Evolutionary conservation across 345 rosid genomes (phyloP), one percentile per base, ranked within the genome.

Genomic region (Pistacia vera): DNA sequence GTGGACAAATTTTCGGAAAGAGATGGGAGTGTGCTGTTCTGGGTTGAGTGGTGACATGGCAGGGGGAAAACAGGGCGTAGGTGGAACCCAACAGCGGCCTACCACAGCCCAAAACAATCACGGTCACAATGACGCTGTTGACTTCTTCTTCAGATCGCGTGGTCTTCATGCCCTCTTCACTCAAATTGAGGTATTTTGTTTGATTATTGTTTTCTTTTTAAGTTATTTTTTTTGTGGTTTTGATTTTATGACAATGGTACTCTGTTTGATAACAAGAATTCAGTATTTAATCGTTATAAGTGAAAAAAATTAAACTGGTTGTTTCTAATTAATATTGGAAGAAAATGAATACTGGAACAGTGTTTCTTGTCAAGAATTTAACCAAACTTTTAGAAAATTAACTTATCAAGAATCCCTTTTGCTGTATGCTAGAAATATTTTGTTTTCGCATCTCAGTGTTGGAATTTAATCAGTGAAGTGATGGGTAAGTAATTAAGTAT

Each of bases 21-120:
- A 65, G 49, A 94, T 94, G 98, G 97, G 98, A 28, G 67, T 62
- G 0, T 94, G 96, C 72, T 56, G 81, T 1, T 83, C 95, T 41
- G 46, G 8, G 6, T 41, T 41, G 5, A 48, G 63, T 7, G 91
- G 89, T 30, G 97, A 90, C 25, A 72, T 92, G 77, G 77, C 48
- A 55, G 98, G 94, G 17, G 98, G 93, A 30, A 81, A 90, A 79
- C 92, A 90, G 75, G 98, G 91, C 7, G 68, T 91, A 3, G 97
- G 96, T 66, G 94, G 96, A 76, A 66, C 82, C 81, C 83, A 78
- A 14, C 77, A 41, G 22, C 77, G 78, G 72, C 77, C 89, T 78
- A 63, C 73, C 4, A 63, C 66, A 3, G 9, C 65, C 55, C 52
- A 56, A 44, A 82, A 75, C 79, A 66, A 65, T 65, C 84, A 76